These are phyloP conservation scores for Claviceps sp. DNA, from an alignment of 2,329 filamentous ascomycete genomes.

Conservation along the genomic window DNA sequence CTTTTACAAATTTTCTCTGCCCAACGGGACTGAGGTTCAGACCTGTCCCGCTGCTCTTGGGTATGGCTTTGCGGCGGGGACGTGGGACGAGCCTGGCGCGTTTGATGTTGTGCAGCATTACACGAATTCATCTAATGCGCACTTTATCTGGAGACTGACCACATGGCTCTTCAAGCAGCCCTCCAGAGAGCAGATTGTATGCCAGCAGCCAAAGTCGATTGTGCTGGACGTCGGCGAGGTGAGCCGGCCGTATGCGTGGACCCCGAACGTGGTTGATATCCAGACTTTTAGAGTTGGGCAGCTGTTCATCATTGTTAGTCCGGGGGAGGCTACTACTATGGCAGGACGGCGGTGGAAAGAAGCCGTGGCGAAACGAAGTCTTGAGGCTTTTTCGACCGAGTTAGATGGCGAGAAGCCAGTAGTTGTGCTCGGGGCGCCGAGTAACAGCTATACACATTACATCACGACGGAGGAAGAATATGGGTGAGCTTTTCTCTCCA, in stretches of 20 bases:
- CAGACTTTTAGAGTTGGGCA: slow-evolving; percentile 75
- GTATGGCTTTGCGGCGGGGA: slow-evolving; percentile 82
- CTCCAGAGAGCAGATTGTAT: slow-evolving; percentile 52
- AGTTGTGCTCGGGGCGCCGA: slow-evolving; percentile 73
- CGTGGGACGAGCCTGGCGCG: slow-evolving; percentile 72
- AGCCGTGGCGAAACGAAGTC: slow-evolving; percentile 44
- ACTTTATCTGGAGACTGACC: slow-evolving; percentile 67
- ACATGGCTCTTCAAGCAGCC: slow-evolving; percentile 58
- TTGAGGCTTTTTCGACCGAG: slow-evolving; percentile 26
- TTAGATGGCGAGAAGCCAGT: slow-evolving; percentile 36
- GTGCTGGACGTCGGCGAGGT: slow-evolving; percentile 77
- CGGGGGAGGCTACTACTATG: slow-evolving; percentile 87
- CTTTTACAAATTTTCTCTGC: slow-evolving; percentile 56
- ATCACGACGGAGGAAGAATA: slow-evolving; percentile 59
- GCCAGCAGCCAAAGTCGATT: slow-evolving; percentile 71
- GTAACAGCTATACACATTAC: slow-evolving; percentile 78
- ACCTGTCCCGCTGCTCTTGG: slow-evolving; percentile 81
- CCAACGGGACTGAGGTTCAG: slow-evolving; percentile 54
- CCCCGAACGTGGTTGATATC: slow-evolving; percentile 78
- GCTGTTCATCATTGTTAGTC: slow-evolving; percentile 70
- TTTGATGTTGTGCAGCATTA: slow-evolving; percentile 86
- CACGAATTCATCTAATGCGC: slow-evolving; percentile 52
- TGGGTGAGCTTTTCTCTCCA: slow-evolving; percentile 9
- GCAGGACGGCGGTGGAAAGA: slow-evolving; percentile 73
- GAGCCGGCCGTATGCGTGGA: slow-evolving; percentile 65